Base-by-base conservation (phyloP, 371 early-diverging fungal genomes). In the Actinomucor elegans region DNA sequence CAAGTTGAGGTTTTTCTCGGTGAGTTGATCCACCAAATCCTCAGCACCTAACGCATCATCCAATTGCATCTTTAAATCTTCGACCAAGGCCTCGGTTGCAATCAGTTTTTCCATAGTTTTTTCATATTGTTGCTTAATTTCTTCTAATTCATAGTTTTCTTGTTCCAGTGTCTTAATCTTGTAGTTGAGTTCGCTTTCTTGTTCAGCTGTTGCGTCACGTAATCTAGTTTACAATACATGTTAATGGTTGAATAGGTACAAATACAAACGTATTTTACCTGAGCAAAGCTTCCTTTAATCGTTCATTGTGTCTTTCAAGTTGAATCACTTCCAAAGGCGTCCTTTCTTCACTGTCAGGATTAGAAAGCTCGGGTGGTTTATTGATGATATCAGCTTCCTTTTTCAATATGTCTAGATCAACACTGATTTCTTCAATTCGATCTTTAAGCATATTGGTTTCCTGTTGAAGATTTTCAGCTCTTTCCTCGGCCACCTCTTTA, bases 401-500 rank as follows among this genome's bases (percentile, higher is more conserved):
- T 52, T 83, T 80, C 55, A 85, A 69, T 5, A 93, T 85, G 49
- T 88, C 86, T 28, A 91, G 45, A 57, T 85, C 86, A 9, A 90
- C 79, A 27, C 74, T 73, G 42, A 92, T 75, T 55, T 94, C 96
- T 41, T 89, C 92, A 15, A 92, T 73, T 55, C 84, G 87, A 55
- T 95, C 94, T 58, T 90, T 90, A 29, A 92, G 64, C n/a, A 77
- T 58, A 29, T 78, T 75, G 1, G 88, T 78, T 61, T 95, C 93
- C 43, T 86, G 86, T 52, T 86, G 82, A 48, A 92, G 50, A 14
- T 81, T 73, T 43, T 95, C 94, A 10, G 90, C 88, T 37, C 79
- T 77, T 59, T 94, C 95, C 52, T 94, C 95, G 1, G 94, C 95
- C 71, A 93, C 84, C 72, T 96, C 95, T 66, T 91, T 91, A 69